Conservation (phyloP, 2,329 filamentous ascomycete genomes). For the Fusarium tuaranense region DNA sequence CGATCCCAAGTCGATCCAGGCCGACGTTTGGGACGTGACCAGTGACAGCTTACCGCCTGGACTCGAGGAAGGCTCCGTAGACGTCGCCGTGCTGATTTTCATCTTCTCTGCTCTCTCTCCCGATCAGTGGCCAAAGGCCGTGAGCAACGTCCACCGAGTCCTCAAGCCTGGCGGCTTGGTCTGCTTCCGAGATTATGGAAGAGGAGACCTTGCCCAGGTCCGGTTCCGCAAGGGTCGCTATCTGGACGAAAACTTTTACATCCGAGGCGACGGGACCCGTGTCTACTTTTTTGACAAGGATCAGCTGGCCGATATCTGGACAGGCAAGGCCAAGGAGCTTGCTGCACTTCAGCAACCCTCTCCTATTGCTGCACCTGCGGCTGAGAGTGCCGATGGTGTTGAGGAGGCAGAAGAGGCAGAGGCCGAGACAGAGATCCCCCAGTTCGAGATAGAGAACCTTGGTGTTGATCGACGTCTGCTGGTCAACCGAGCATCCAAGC, state of each 20-base stretch:
- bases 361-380: background rate
- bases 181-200: slow-evolving; percentile 95
- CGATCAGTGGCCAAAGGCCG: slow-evolving; percentile 83
- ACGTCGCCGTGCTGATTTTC: slow-evolving; percentile 95
- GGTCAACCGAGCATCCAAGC: slow-evolving; percentile 87
- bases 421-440: slow-evolving; percentile 41
- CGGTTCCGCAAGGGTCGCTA: slow-evolving; percentile 96
- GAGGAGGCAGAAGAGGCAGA: slow-evolving; percentile 31
- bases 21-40: slow-evolving; percentile 95
- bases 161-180: slow-evolving; percentile 94
- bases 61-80: slow-evolving; percentile 81
- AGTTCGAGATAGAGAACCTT: slow-evolving; percentile 81
- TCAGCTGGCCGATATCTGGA: slow-evolving; percentile 85
- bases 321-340: slow-evolving; percentile 52
- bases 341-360: slow-evolving; percentile 3
- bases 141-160: slow-evolving; percentile 83
- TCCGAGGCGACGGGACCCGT: slow-evolving; percentile 92
- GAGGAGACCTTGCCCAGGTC: slow-evolving; percentile 95
- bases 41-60: slow-evolving; percentile 79
- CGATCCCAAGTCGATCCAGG: slow-evolving; percentile 77
- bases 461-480: slow-evolving; percentile 89
- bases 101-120: slow-evolving; percentile 95
- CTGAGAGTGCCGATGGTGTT: slow-evolving; percentile 4
- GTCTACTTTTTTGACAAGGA: slow-evolving; percentile 97
- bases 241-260: slow-evolving; percentile 97